Evolutionary conservation across 2,329 filamentous ascomycete species (phyloP), one percentile per base, ranked within the genome.

Genomic region (Paraconiothyrium brasiliense): DNA sequence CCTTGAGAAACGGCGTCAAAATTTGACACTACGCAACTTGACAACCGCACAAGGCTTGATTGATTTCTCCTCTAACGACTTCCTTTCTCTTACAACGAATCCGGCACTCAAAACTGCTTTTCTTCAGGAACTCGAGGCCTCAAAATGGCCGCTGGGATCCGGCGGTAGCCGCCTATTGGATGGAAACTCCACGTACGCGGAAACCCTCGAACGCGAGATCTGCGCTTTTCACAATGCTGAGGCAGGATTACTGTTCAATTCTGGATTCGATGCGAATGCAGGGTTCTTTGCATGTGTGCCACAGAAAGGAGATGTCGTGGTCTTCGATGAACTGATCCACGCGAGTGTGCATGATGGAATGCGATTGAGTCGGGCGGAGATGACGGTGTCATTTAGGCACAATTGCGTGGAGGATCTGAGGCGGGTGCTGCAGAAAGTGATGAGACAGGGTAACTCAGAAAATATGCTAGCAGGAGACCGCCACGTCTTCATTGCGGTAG

Each of bases 291-390:
- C 80, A 0, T 81, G 78, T 52, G 69, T 84, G n/a, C 82, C 83
- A 20, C 83, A 84, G 62, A 68, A 68, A 1, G 80, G 78, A 5
- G 83, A 84, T 67, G 63, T 73, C 1, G 83, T 95, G 24, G 74
- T 95, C 0, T 90, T 94, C 68, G 92, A 0, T 70, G 90, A 90
- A 72, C 81, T 90, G 35, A 88, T 94, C 14, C 92, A 95, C 70
- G 92, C 92, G 0, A 93, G 90, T 67, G 87, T 89, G 1, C 91
- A 93, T 61, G 91, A 94, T 73, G 92, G 92, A 0, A 92, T 94
- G 89, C 83, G 84, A 20, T 69, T 89, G 22, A 89, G 87, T 7
- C 84, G 89, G 1, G 89, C 87, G 0, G 77, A 69, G 0, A 76
- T 69, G 39, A 80, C 67, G 14, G 52, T 86, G 0, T 59, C 83